Conservation (phyloP, 129 eudicot species). For the Centella asiatica region DNA sequence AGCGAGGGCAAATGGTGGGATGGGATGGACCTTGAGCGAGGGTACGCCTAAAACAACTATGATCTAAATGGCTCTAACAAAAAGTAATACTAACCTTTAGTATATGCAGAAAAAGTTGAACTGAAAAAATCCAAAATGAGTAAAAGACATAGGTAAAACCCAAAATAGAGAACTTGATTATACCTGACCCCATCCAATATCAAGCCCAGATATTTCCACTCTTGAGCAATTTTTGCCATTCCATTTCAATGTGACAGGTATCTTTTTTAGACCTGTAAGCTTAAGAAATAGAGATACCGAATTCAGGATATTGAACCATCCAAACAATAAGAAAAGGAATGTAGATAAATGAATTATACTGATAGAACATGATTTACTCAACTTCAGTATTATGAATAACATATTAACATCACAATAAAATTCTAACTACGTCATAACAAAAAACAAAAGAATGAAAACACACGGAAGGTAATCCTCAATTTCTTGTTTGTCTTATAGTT, state of each 20-base stretch:
- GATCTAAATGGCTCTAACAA: no score
- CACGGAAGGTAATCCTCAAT: neutral
- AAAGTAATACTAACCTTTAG: no score
- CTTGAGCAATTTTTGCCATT: slow-evolving; percentile 44
- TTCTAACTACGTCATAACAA: no score
- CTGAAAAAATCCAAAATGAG: neutral
- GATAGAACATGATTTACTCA: neutral
- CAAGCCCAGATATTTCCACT: slow-evolving; percentile 90
- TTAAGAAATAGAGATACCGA: slow-evolving; percentile 18
- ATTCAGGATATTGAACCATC: slow-evolving; percentile 9
- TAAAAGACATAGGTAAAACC: no score
- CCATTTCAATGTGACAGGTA: slow-evolving; percentile 63
- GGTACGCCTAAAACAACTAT: no score
- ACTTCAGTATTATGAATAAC: neutral
- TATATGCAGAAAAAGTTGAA: neutral
- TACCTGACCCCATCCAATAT: slow-evolving; percentile 97
- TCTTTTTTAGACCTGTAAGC: slow-evolving; percentile 83
- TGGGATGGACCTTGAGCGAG: no score
- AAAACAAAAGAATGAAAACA: no score
- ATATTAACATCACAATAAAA: no score
- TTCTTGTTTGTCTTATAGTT: no score
- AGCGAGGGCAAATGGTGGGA: no score
- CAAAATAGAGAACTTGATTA: neutral
- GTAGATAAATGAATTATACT: neutral
- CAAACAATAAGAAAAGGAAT: neutral